A percentile compares a stretch with the other conserved stretches of the same genome.
phyloP scores from a whole-genome alignment of 225 moss, liverwort and hornwort genomes.

The Sphagnum contortum region DNA sequence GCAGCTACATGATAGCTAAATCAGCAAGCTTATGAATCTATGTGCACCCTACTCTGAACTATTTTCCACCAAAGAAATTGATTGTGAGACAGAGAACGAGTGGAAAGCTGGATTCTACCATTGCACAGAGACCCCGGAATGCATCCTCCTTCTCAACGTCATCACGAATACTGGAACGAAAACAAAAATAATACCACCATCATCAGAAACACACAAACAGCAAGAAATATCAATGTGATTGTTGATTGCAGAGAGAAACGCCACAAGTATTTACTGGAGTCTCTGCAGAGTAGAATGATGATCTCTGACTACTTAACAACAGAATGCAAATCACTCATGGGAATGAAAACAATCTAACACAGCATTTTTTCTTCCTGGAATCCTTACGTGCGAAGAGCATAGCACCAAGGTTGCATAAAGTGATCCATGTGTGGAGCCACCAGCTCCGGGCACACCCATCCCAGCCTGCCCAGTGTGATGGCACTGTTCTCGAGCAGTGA shows the following conservation, averaged over 20 bases:
- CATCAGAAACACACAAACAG: no score
- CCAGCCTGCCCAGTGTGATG: conserved; percentile 94
- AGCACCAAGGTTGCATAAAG: conserved; percentile 97
- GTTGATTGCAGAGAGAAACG: no score
- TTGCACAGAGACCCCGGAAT: conserved; percentile 93
- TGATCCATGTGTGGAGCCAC: conserved; percentile 99
- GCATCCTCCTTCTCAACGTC: conserved; percentile 99
- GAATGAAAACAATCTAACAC: no score
- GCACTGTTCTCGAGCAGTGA: conserved; percentile 99
- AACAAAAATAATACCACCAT: background rate
- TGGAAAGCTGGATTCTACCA: conserved; percentile 43
- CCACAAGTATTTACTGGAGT: no score
- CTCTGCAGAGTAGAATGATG: no score
- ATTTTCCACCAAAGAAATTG: no score
- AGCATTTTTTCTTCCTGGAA: no score
- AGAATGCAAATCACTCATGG: no score
- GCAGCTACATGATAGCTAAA: conserved; percentile 1
- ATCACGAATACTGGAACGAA: conserved; percentile 71
- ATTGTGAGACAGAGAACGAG: background rate
- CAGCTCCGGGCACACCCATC: conserved; percentile 99
- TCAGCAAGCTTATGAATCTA: background rate
- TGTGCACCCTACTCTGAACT: no score
- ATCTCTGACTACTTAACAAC: no score
- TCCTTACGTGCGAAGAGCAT: conserved; percentile 91
- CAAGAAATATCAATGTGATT: no score